Percentiles rank a stretch among this genome's conserved stretches.
These are phyloP conservation scores for Aspergillus taichungensis DNA, from an alignment of 495 filamentous ascomycete genomes.

Conservation along the genomic window DNA sequence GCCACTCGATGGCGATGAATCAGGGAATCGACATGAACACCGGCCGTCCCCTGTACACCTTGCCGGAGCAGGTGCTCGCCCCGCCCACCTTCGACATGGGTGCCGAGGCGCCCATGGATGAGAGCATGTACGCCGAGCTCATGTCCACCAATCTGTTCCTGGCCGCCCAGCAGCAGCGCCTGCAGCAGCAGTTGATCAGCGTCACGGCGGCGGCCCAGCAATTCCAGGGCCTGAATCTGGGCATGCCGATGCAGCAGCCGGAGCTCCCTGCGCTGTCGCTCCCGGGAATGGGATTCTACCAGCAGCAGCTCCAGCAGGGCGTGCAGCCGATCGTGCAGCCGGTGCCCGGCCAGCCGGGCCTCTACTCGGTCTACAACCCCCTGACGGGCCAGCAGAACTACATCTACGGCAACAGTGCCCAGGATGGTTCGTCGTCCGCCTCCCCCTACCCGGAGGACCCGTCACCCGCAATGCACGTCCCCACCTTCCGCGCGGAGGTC, in stretches of 20 bases:
- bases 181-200: constrained; percentile 55
- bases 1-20: constrained; percentile 39
- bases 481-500: constrained; percentile 66
- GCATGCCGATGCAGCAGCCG: constrained; percentile 31
- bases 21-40: constrained; percentile 27
- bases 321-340: constrained; percentile 61
- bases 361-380: constrained; percentile 78
- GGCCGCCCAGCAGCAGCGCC: constrained; percentile 77
- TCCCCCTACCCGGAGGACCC: constrained; percentile 29
- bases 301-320: constrained; percentile 64
- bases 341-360: constrained; percentile 59
- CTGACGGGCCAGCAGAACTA: constrained; percentile 73
- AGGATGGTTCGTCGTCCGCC: constrained; percentile 24
- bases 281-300: constrained; percentile 47
- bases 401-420: constrained; percentile 48
- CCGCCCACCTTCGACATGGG: constrained; percentile 66
- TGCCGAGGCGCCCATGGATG: constrained; percentile 65
- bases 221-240: constrained; percentile 64
- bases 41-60: constrained; percentile 54
- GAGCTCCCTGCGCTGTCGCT: constrained; percentile 22
- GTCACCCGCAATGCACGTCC: constrained; percentile 39
- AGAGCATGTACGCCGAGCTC: constrained; percentile 71
- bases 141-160: constrained; percentile 79
- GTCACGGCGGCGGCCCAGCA: constrained; percentile 58
- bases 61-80: constrained; percentile 78